Percentiles rank a stretch among this genome's conserved stretches.
Conservation (phyloP, 306 rosid species). For the Lathyrus tuberosus region DNA sequence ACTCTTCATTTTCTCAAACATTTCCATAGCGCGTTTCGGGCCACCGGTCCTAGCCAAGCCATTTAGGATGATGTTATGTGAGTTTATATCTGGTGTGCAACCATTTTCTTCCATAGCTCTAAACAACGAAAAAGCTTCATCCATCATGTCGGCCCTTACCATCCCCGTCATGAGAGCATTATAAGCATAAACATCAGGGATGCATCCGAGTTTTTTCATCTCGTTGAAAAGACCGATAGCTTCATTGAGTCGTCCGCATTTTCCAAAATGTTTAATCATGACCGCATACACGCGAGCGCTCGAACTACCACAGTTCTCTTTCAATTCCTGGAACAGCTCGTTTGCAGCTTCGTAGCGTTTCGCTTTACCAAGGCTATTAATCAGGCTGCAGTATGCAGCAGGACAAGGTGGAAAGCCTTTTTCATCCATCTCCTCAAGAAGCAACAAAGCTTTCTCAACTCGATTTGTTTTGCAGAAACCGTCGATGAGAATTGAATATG, state of each 20-base stretch:
- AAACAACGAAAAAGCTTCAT: conserved; percentile 73
- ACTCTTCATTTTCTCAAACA: conserved; percentile 69
- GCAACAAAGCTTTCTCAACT: conserved; percentile 84
- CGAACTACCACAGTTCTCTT: conserved; percentile 80
- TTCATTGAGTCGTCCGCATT: conserved; percentile 73
- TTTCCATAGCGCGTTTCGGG: conserved; percentile 74
- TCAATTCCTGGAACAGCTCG: conserved; percentile 86
- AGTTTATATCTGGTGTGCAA: conserved; percentile 73
- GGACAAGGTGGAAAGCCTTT: conserved; percentile 94
- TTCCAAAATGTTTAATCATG: conserved; percentile 95
- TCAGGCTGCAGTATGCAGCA: conserved; percentile 95
- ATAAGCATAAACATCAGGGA: conserved; percentile 78
- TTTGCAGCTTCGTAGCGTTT: conserved; percentile 90
- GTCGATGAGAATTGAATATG: conserved; percentile 89
- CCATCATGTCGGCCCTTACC: conserved; percentile 78
- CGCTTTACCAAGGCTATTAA: conserved; percentile 88
- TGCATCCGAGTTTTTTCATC: conserved; percentile 84
- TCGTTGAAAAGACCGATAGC: conserved; percentile 76
- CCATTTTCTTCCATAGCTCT: conserved; percentile 82
- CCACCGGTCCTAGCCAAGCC: conserved; percentile 82
- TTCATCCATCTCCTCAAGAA: conserved; percentile 99
- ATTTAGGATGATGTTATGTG: conserved; percentile 78
- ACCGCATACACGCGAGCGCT: conserved; percentile 97
- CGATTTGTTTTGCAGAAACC: conserved; percentile 88
- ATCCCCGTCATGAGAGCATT: conserved; percentile 96